Base-by-base conservation (phyloP, 805 yeast genomes). In the Yamadazyma paraphyllophila region DNA sequence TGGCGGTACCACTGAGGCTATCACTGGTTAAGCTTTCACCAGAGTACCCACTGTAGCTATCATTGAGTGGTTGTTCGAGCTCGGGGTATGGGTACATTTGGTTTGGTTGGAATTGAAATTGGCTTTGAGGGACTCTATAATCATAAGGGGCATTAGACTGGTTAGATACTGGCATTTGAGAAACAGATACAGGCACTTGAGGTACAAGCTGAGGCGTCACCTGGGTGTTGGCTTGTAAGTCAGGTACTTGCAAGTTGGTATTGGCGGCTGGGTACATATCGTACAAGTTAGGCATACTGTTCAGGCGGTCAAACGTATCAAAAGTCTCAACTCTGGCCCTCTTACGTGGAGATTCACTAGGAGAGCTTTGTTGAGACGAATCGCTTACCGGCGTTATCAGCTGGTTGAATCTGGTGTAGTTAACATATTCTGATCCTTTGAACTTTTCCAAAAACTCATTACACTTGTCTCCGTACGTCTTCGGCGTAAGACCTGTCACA, bases 401-500 rank as follows among this genome's bases (percentile, higher is more conserved):
- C 35, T 46, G 53, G 27, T 49, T 46, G 20, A 47, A 47, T 40
- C 36, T 43, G 24, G 51, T 36, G 32, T 47, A 40, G 48, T 54
- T 44, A 36, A 55, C 47, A 35, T 51, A 43, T 38, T 48, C 49
- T 11, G 58, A 51, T 26, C 57, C 62, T 44, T 59, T 62, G 42
- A 39, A 54, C 35, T 54, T 55, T 51, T 74, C 75, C 53, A 83
- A 69, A 54, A 63, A 81, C 51, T 79, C 83, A 73, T 80, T 83
- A 60, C 96, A 86, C 51, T 82, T 81, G 59, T 88, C 96, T 42
- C 96, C 96, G 57, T 88, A 88, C 6, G 88, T 84, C 69, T 88
- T 87, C 17, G 96, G 96, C 1, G 96, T 88, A 47, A 88, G 75
- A 2, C 95, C 92, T 4, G 95, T 86, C 49, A 88, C 87, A 45